phyloP scores from a whole-genome alignment of 1,139 yeast genomes.

The Yarrowia galli region DNA sequence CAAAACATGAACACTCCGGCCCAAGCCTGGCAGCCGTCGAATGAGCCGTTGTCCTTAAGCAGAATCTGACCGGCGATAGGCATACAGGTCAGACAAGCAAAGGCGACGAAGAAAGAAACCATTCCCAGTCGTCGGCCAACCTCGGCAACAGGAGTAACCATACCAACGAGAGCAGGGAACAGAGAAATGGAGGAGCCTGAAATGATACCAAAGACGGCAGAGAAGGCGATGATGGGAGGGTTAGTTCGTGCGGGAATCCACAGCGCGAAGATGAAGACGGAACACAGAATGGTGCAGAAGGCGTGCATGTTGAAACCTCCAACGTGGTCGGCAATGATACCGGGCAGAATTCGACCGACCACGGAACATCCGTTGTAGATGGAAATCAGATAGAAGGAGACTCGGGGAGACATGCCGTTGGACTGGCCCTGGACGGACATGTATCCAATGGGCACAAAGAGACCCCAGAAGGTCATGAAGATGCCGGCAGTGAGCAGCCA shows the following conservation, averaged over 20 bases:
- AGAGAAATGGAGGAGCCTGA: slow-evolving; percentile 28
- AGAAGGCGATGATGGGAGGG: slow-evolving; percentile 35
- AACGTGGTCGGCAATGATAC: slow-evolving; percentile 55
- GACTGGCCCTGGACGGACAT: slow-evolving; percentile 48
- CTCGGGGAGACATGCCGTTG: slow-evolving; percentile 43
- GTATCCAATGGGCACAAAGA: slow-evolving; percentile 52
- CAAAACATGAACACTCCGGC: slow-evolving; percentile 32
- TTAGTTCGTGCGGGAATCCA: slow-evolving; percentile 30
- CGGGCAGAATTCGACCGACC: slow-evolving; percentile 61
- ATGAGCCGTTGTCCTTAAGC: slow-evolving; percentile 7
- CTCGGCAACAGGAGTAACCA: slow-evolving; percentile 27
- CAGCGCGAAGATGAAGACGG: slow-evolving; percentile 29
- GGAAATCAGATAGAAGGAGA: slow-evolving; percentile 53
- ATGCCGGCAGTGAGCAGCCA: slow-evolving; percentile 47
- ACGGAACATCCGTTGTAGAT: slow-evolving; percentile 60
- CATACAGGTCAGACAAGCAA: slow-evolving; percentile 28
- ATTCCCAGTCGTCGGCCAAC: slow-evolving; percentile 27
- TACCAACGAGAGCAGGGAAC: slow-evolving; percentile 21
- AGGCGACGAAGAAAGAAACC: slow-evolving; percentile 26
- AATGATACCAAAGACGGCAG: slow-evolving; percentile 26
- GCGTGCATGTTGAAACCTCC: slow-evolving; percentile 56
- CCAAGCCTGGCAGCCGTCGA: slow-evolving; percentile 33
- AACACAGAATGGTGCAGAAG: slow-evolving; percentile 30
- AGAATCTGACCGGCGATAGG: slow-evolving; percentile 32
- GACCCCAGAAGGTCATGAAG: slow-evolving; percentile 50